These are phyloP conservation scores for Nothophytophthora sp. DNA, from an alignment of 352 stramenopile genomes.

Conservation along the genomic window DNA sequence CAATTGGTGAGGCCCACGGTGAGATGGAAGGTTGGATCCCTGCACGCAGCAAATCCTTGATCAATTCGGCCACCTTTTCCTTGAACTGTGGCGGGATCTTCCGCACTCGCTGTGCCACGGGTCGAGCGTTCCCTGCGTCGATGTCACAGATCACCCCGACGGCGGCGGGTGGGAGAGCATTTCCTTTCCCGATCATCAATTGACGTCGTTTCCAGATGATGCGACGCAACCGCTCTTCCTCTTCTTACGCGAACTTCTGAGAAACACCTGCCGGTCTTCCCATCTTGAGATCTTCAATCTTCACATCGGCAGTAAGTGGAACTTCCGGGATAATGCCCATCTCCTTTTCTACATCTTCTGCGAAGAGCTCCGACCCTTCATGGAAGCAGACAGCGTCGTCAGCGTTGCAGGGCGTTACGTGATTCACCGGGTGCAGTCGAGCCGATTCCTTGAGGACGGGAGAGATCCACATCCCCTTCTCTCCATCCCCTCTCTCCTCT, in stretches of 20 bases:
- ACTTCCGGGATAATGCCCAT: slow-evolving; percentile 22
- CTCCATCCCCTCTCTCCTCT: no score
- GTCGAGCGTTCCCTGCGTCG: slow-evolving; percentile 18
- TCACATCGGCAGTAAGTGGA: background rate
- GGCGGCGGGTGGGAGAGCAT: slow-evolving; percentile 12
- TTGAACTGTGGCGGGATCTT: slow-evolving; percentile 16
- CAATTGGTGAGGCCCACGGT: slow-evolving; percentile 33
- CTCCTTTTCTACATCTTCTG: slow-evolving; percentile 13
- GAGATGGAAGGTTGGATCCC: slow-evolving; percentile 18
- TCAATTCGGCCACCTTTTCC: slow-evolving; percentile 22
- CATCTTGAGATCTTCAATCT: slow-evolving; percentile 19
- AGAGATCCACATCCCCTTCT: no score
- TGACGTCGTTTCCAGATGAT: slow-evolving; percentile 17
- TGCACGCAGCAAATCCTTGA: slow-evolving; percentile 20
- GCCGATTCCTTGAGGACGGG: no score
- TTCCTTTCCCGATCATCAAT: slow-evolving; percentile 28
- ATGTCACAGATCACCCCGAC: slow-evolving; percentile 33
- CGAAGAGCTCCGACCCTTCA: slow-evolving; percentile 3
- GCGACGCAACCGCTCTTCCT: slow-evolving; percentile 8
- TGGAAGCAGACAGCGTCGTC: slow-evolving; percentile 11
- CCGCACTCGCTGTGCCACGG: slow-evolving; percentile 13
- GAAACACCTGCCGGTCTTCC: slow-evolving; percentile 2
- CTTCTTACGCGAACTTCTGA: no score
- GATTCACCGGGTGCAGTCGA: no score
- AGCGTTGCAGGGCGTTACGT: background rate